These are phyloP conservation scores for Clonostachys chloroleuca DNA, from an alignment of 2,329 filamentous ascomycete genomes.

Conservation along the genomic window DNA sequence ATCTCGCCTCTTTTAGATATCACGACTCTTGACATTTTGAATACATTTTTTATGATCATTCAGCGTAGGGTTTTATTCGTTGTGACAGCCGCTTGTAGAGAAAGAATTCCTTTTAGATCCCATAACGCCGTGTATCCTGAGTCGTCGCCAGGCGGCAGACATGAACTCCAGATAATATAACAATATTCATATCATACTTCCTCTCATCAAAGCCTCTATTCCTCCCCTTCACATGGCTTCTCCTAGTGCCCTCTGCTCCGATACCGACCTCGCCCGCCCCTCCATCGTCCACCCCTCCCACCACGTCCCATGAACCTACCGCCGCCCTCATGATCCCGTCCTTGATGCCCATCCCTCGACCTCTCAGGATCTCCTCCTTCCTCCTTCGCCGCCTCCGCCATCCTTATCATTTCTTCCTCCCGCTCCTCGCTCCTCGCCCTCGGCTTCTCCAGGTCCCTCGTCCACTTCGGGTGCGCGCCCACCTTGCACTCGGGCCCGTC, in stretches of 20 bases:
- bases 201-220: no score
- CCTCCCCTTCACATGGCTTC: background rate
- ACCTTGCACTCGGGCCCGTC: slow-evolving; percentile 71
- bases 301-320: slow-evolving; percentile 21
- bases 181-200: no score
- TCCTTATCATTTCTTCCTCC: slow-evolving; percentile 41
- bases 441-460: slow-evolving; percentile 70
- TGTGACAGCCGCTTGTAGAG: no score
- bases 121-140: no score
- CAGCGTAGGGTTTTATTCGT: no score
- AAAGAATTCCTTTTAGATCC: no score
- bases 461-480: slow-evolving; percentile 81
- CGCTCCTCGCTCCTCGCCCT: slow-evolving; percentile 64
- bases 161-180: no score
- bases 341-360: slow-evolving; percentile 22
- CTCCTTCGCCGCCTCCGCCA: slow-evolving; percentile 26
- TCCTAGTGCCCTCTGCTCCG: slow-evolving; percentile 24
- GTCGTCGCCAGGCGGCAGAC: no score
- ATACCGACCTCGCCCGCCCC: slow-evolving; percentile 24
- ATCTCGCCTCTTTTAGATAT: no score
- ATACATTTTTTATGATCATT: no score
- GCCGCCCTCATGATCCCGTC: slow-evolving; percentile 14
- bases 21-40: no score
- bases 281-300: slow-evolving; percentile 30
- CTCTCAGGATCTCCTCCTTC: slow-evolving; percentile 26